Conservation (phyloP, 2,329 filamentous ascomycete genomes). For the Rhinocladiella similis region DNA sequence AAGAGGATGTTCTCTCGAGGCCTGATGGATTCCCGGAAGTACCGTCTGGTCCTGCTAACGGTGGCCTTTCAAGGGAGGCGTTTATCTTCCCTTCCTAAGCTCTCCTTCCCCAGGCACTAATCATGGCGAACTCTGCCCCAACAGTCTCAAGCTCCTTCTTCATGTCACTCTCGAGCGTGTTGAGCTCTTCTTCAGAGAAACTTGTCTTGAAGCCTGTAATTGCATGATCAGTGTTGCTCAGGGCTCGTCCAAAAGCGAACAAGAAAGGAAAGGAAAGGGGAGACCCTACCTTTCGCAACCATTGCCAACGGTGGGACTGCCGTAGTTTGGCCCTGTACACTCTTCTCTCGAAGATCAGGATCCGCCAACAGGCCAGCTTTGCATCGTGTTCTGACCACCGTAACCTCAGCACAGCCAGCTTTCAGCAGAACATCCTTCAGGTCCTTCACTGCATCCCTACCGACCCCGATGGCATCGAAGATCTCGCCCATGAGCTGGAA, state of each 20-base stretch:
- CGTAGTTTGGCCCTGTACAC: not conserved
- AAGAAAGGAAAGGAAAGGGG: not conserved
- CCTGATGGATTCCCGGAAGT: no score
- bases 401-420: not conserved
- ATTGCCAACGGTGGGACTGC: not conserved
- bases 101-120: not conserved
- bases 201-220: not conserved
- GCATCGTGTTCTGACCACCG: not conserved
- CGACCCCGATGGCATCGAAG: not conserved
- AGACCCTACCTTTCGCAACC: not conserved
- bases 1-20: no score
- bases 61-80: no score
- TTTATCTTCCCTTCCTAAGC: no score
- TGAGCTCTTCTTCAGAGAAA: not conserved
- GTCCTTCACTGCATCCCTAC: not conserved
- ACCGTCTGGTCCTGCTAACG: no score
- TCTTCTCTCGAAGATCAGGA: not conserved
- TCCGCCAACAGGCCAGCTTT: not conserved
- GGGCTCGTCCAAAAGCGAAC: no score
- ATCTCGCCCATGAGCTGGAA: not conserved
- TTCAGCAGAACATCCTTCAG: not conserved
- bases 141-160: not conserved
- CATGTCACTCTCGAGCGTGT: not conserved
- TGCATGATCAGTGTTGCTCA: not conserved
- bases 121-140: not conserved